A percentile compares a stretch with the other conserved stretches of the same genome.
These are phyloP conservation scores for Colletotrichum caudatum DNA, from an alignment of 2,329 filamentous ascomycete genomes.

Conservation along the genomic window DNA sequence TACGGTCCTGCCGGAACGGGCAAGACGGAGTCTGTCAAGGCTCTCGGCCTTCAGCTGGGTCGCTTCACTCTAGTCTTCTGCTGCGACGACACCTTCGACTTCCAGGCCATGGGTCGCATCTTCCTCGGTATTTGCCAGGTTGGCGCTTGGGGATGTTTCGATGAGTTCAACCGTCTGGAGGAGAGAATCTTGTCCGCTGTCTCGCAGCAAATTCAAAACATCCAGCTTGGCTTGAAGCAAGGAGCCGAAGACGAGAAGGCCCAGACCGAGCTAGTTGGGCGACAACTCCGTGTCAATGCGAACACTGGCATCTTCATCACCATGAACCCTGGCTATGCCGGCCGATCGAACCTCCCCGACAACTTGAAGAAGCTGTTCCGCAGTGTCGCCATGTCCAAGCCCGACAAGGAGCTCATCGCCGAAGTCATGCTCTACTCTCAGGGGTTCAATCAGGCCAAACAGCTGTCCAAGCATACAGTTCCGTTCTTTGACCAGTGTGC, in stretches of 20 bases:
- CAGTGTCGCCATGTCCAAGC: conserved; percentile 99
- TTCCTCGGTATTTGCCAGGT: conserved; percentile 99
- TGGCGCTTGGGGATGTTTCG: conserved; percentile 99
- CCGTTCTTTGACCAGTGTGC: conserved; percentile 97
- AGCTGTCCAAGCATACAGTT: conserved; percentile 93
- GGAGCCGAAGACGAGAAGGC: conserved; percentile 83
- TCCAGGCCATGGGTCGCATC: conserved; percentile 99
- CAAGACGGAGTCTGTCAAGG: conserved; percentile 99
- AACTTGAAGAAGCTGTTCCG: conserved; percentile 99
- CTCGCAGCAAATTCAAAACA: conserved; percentile 99
- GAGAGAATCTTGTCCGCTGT: conserved; percentile 98
- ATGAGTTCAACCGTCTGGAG: conserved; percentile 99
- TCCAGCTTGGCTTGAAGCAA: conserved; percentile 93
- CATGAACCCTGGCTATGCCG: conserved; percentile 99
- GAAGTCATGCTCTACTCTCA: conserved; percentile 99
- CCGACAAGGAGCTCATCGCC: conserved; percentile 98
- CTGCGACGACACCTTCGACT: conserved; percentile 99
- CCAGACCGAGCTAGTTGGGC: conserved; percentile 94
- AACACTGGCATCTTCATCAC: conserved; percentile 99
- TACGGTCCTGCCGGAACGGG: conserved; percentile 98
- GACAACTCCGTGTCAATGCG: conserved; percentile 87
- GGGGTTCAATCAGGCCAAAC: conserved; percentile 96
- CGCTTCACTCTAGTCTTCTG: conserved; percentile 99
- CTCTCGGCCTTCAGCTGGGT: conserved; percentile 93
- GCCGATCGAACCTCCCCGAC: conserved; percentile 96